Conservation (phyloP, 768 basidiomycete genomes). For the Panus rudis region DNA sequence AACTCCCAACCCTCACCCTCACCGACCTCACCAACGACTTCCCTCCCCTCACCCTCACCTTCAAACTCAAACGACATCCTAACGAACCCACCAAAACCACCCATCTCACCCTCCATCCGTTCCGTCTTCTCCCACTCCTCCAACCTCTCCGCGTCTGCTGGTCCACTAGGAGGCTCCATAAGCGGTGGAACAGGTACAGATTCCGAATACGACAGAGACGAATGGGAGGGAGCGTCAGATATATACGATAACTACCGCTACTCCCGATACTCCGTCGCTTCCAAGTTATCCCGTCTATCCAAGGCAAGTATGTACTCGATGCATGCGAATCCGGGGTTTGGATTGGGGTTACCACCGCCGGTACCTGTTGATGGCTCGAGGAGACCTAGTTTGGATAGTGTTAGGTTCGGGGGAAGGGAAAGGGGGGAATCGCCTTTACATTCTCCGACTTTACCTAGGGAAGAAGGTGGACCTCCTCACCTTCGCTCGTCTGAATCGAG, state of each 20-base stretch:
- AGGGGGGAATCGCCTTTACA: constrained; percentile 1
- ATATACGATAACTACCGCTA: constrained; percentile 81
- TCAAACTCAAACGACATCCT: too few species aligned
- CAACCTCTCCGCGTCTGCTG: too few species aligned
- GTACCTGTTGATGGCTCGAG: constrained; percentile 19
- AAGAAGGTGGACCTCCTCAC: too few species aligned
- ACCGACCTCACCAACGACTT: too few species aligned
- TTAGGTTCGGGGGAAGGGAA: constrained; percentile 1
- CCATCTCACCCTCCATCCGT: neutral
- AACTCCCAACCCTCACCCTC: constrained; percentile 11
- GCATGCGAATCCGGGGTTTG: constrained; percentile 14
- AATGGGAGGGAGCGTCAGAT: constrained; percentile 65
- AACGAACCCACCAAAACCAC: neutral
- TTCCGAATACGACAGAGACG: constrained; percentile 24
- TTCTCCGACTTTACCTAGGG: too few species aligned
- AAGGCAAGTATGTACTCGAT: constrained; percentile 31
- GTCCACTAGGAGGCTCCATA: constrained; percentile 8
- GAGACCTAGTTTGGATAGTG: constrained; percentile 14
- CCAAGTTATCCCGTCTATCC: constrained; percentile 31
- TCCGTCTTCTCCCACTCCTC: constrained; percentile 4
- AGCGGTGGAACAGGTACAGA: constrained; percentile 12
- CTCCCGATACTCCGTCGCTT: constrained; percentile 50
- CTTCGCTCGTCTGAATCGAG: too few species aligned
- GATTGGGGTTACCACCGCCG: constrained; percentile 20
- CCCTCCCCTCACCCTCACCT: too few species aligned